A percentile compares a stretch with the other conserved stretches of the same genome.
Conservation (phyloP, 768 basidiomycete species). For the Clavulina sp. region DNA sequence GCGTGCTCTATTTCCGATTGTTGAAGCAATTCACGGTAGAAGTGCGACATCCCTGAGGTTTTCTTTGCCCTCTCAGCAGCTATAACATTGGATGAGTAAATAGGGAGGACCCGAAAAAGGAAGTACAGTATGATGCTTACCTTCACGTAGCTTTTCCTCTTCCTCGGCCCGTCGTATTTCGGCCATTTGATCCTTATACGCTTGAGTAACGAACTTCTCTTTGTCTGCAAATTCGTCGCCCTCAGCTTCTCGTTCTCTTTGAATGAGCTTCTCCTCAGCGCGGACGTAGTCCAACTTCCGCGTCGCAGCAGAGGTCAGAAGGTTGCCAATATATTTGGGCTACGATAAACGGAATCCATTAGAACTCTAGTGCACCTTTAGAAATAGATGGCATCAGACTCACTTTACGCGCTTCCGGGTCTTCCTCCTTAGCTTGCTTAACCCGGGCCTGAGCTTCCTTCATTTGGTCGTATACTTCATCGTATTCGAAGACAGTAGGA, state of each 20-base stretch:
- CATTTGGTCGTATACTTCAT: slow-evolving; percentile 93
- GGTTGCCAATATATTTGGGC: slow-evolving; percentile 84
- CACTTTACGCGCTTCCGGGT: slow-evolving; percentile 64
- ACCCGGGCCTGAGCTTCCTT: slow-evolving; percentile 64
- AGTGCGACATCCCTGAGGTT: slow-evolving; percentile 74
- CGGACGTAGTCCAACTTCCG: slow-evolving; percentile 74
- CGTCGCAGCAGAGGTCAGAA: slow-evolving; percentile 69
- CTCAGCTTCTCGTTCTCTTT: slow-evolving; percentile 78
- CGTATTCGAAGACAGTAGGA: slow-evolving; percentile 77
- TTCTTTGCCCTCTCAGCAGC: slow-evolving; percentile 36
- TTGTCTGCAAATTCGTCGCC: slow-evolving; percentile 89
- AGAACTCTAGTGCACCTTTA: slow-evolving; percentile 7
- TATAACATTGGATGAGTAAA: background rate
- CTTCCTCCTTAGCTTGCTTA: slow-evolving; percentile 60
- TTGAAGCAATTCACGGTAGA: slow-evolving; percentile 62
- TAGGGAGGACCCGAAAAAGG: background rate
- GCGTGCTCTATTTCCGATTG: slow-evolving; percentile 70
- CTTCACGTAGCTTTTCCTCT: slow-evolving; percentile 78
- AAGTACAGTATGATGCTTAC: slow-evolving; percentile 29
- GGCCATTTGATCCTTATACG: slow-evolving; percentile 92
- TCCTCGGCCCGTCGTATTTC: slow-evolving; percentile 82
- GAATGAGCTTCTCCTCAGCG: slow-evolving; percentile 97
- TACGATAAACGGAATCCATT: slow-evolving; percentile 19
- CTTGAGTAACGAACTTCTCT: slow-evolving; percentile 93
- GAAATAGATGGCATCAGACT: slow-evolving; percentile 12